Percentiles rank a stretch among this genome's conserved stretches.
Conservation (phyloP, 345 rosid species). For the Gossypium ekmanianum region DNA sequence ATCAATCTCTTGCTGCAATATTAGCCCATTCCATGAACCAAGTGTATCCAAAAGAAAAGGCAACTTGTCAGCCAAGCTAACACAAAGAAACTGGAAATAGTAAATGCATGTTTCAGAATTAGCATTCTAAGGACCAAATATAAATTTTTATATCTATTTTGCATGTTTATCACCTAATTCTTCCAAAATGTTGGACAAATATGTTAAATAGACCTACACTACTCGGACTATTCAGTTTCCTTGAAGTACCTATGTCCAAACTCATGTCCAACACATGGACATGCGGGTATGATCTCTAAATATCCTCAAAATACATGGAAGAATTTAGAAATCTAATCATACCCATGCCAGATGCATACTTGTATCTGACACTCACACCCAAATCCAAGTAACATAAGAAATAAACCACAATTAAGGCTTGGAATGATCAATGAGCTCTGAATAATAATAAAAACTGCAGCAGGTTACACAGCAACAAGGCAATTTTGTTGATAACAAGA, state of each 20-base stretch:
- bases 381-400: too few relatives aligned
- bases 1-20: constrained; percentile 96
- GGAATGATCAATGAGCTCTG: neutral
- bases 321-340: too few relatives aligned
- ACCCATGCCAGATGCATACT: too few relatives aligned
- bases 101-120: neutral
- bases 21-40: constrained; percentile 26
- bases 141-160: neutral
- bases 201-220: neutral
- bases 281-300: too few relatives aligned
- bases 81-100: neutral
- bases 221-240: too few relatives aligned
- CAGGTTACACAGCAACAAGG: neutral
- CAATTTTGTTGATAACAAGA: neutral
- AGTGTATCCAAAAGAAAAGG: constrained; percentile 30
- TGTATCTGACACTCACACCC: too few relatives aligned
- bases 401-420: neutral
- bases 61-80: constrained; percentile 35
- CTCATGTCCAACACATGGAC: too few relatives aligned
- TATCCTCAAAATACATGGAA: too few relatives aligned
- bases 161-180: neutral
- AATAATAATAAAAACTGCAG: neutral
- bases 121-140: neutral
- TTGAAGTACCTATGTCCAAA: too few relatives aligned
- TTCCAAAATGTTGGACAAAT: neutral